A percentile compares a stretch with the other conserved stretches of the same genome.
These are phyloP conservation scores for Botrytis fabae DNA, from an alignment of 2,329 filamentous ascomycete species.

Conservation along the genomic window DNA sequence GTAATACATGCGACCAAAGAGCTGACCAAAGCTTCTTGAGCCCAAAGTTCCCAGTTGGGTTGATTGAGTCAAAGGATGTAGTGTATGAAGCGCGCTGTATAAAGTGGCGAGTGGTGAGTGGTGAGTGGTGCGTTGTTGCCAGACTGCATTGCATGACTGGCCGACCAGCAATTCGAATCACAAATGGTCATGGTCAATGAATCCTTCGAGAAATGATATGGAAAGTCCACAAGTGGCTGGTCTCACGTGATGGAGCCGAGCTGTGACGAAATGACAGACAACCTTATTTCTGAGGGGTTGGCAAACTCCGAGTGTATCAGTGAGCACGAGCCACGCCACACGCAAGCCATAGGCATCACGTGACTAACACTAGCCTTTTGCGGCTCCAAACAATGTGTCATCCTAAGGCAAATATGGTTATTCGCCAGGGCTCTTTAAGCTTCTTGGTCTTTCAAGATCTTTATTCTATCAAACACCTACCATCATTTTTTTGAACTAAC, in stretches of 20 bases:
- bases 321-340: neutral
- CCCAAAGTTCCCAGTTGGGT: neutral
- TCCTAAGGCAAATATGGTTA: constrained; percentile 19
- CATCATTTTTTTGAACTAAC: neutral
- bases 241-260: neutral
- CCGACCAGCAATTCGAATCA: neutral
- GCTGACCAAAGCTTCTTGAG: neutral
- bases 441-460: constrained; percentile 21
- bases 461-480: constrained; percentile 18
- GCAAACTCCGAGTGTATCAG: neutral
- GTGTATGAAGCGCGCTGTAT: neutral
- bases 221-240: neutral
- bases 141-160: constrained; percentile 1
- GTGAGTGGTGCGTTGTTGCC: neutral
- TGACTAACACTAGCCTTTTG: neutral
- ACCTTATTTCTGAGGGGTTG: neutral
- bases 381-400: constrained; percentile 1
- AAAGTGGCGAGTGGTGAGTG: neutral
- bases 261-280: neutral
- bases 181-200: neutral
- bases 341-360: neutral
- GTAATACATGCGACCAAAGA: neutral
- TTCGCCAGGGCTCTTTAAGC: constrained; percentile 14
- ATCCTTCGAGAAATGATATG: neutral
- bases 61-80: neutral